Base-by-base conservation (phyloP, 2,329 filamentous ascomycete species). In the Calonectria multiphialidica region DNA sequence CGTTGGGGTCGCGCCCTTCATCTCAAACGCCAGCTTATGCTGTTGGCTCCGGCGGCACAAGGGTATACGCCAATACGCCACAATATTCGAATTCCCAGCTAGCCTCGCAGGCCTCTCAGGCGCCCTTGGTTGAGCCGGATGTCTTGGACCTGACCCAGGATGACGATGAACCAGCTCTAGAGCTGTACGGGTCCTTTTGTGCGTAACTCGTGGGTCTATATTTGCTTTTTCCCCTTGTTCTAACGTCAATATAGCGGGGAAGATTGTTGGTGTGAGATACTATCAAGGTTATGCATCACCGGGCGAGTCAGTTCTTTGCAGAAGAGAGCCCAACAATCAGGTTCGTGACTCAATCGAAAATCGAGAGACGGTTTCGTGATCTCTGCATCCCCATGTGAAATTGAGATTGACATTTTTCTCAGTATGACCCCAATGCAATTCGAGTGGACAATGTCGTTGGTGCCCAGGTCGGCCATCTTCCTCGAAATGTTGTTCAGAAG, bases 391-490 rank as follows among this genome's bases (percentile, higher is more conserved):
- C 50, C 10, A 16, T 18, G 40, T 23, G 35, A 57, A 33, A 9
- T 15, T 42, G 15, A 61, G 63, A 67, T 65, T 71, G 37, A 71
- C 50, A 28, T n/a, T 9, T 33, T 21, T 12, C 5, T n/a, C 65
- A 86, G 76, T 94, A 93, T 79, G 94, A 97, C 80, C 74, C 76
- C 7, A 97, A 97, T 83, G 95, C 95, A 0, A 95, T 97, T 70
- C 90, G 91, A 6, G 90, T 97, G 1, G 88, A 94, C 77, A 97
- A 97, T 81, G 94, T 96, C 16, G 89, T 93, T 79, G 89, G 91
- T 18, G 81, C 83, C 9, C 95, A 97, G 78, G 94, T 98, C 77
- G 95, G 95, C 1, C 95, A 98, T 82, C 86, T 98, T 47, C 93
- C 94, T 8, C 87, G 90, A 15, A 86, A 84, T 1, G 80, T 95